phyloP scores from a whole-genome alignment of 192 early-diverging fungal species.

The Rhizophagus sp. region DNA sequence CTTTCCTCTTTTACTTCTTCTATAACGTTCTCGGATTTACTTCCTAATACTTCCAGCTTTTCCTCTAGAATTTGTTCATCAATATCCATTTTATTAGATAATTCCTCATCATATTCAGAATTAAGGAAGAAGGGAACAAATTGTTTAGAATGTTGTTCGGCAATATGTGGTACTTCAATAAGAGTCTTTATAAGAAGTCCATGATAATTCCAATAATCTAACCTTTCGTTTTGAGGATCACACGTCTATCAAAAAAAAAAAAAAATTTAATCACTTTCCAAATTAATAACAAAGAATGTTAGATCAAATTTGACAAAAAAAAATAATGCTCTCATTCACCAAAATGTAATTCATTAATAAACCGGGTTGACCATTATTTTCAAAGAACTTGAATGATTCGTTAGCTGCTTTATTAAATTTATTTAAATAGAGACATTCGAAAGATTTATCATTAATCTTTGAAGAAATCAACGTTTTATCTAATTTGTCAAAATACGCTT shows the following conservation, averaged over 20 bases:
- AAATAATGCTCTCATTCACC: constrained; percentile 8
- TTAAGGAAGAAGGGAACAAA: constrained; percentile 68
- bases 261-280: not conserved
- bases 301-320: constrained; percentile 1
- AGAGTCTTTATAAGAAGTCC: constrained; percentile 61
- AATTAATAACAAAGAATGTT: not conserved
- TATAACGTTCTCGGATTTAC: not conserved
- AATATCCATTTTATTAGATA: constrained; percentile 31
- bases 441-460: constrained; percentile 44
- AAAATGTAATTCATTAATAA: constrained; percentile 48
- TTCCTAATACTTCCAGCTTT: constrained; percentile 27
- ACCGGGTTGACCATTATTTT: constrained; percentile 33
- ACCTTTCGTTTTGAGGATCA: constrained; percentile 45
- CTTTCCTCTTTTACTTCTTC: constrained; percentile 14
- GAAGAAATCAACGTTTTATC: not conserved
- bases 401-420: constrained; percentile 39
- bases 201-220: constrained; percentile 74
- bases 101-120: constrained; percentile 46
- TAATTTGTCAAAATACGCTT: constrained; percentile 32
- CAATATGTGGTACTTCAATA: constrained; percentile 56
- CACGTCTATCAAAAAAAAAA: constrained; percentile 29
- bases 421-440: constrained; percentile 55
- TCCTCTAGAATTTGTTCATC: constrained; percentile 49
- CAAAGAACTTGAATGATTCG: constrained; percentile 38
- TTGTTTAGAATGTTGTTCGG: constrained; percentile 62